Percentiles rank a stretch among this genome's conserved stretches.
Conservation (phyloP, 352 stramenopile genomes). For the Globisporangium uncinulatum region DNA sequence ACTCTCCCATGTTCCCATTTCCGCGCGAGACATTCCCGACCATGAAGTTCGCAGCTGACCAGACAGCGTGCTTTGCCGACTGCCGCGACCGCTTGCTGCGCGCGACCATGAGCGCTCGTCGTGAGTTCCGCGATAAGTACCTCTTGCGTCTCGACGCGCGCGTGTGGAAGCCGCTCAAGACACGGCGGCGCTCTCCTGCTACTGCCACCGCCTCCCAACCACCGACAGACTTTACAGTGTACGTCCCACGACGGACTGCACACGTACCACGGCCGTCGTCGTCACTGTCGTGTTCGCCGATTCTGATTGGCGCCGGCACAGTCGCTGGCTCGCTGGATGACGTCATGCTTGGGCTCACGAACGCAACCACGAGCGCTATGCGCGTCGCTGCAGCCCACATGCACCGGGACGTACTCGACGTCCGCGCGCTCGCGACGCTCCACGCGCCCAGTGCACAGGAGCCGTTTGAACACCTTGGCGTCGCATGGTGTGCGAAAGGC, state of each 20-base stretch:
- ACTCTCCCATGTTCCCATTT: conserved; percentile 14
- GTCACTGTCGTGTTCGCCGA: conserved; percentile 21
- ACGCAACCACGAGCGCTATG: conserved; percentile 19
- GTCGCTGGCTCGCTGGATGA: conserved; percentile 22
- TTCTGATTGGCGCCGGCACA: conserved; percentile 22
- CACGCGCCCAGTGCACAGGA: conserved; percentile 14
- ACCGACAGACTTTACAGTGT: conserved; percentile 13
- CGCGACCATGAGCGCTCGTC: conserved; percentile 19
- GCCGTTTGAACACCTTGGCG: conserved; percentile 23
- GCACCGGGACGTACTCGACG: conserved; percentile 22
- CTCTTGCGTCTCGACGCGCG: conserved; percentile 15
- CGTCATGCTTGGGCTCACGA: conserved; percentile 22
- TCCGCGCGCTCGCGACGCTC: conserved; percentile 19
- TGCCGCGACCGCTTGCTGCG: conserved; percentile 21
- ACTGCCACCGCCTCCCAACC: too few species aligned
- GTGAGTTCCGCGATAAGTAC: conserved; percentile 19
- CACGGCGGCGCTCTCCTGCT: background rate
- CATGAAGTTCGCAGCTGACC: conserved; percentile 25
- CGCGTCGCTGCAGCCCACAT: conserved; percentile 16
- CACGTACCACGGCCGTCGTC: conserved; percentile 6
- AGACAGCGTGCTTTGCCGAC: conserved; percentile 16
- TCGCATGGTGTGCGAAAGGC: conserved; percentile 27
- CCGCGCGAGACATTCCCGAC: conserved; percentile 17
- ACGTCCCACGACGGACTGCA: conserved; percentile 7
- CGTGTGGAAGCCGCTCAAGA: conserved; percentile 21